Evolutionary conservation across 2,329 filamentous ascomycete species (phyloP).

Genomic region (Teratosphaeria destructans): DNA sequence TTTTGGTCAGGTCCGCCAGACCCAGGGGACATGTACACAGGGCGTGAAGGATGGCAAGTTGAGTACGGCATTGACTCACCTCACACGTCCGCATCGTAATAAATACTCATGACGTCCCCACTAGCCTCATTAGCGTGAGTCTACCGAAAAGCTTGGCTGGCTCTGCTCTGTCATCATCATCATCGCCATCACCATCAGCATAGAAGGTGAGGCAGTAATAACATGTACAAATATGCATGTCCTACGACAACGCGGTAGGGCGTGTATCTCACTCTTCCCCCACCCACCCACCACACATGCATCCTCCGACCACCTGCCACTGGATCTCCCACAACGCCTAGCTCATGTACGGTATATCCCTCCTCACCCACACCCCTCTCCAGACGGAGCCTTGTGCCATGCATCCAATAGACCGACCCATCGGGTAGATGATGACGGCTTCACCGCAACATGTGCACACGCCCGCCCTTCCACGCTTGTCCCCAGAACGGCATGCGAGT

Average conservation of each 20-base stretch:
- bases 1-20: background rate
- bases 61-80: background rate
- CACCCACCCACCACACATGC: background rate
- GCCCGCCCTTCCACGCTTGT: background rate
- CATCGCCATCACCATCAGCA: too few relatives aligned
- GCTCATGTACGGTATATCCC: background rate
- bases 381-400: too few relatives aligned
- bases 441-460: too few relatives aligned
- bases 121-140: background rate
- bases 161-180: background rate
- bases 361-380: too few relatives aligned
- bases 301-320: background rate
- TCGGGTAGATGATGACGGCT: too few relatives aligned
- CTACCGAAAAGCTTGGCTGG: background rate
- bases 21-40: background rate
- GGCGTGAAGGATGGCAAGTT: background rate
- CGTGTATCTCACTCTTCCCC: background rate
- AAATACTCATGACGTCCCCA: background rate
- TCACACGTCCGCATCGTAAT: background rate
- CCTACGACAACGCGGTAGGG: background rate
- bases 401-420: too few relatives aligned
- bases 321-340: background rate
- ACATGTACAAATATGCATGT: too few relatives aligned
- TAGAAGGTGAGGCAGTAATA: too few relatives aligned
- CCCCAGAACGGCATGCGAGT: background rate